Evolutionary conservation across 2,329 filamentous ascomycete genomes (phyloP), one percentile per base, ranked within the genome.

Genomic region (Niveomyces coronatus): DNA sequence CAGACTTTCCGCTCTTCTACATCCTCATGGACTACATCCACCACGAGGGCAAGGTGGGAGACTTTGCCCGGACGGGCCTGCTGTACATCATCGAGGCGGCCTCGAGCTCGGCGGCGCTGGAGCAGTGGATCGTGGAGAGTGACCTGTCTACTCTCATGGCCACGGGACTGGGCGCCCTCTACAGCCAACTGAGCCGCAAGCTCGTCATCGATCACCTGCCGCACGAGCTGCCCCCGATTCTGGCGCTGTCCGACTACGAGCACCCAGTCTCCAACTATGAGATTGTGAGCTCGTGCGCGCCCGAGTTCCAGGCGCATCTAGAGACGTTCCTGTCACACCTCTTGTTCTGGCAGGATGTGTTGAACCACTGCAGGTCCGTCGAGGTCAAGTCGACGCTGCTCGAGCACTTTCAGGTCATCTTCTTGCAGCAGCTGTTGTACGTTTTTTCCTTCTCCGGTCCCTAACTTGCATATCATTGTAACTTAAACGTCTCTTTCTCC

Each of bases 121-220:
- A 98, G 62, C 84, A 86, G 52, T 98, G 91, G 91, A 85, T 98
- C 46, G 86, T 96, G 32, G 88, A 94, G 55, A 95, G 89, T 57
- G 91, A 98, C 56, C 68, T 98, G 37, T 91, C 91, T 10, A 96
- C 91, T 0, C 68, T 96, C 46, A 96, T 98, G 91, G 91, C 91
- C 4, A 96, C 87, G 0, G 91, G 91, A 1, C 64, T 98, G 1
- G 91, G 91, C 13, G 91, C 74, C 69, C 53, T 81, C 32, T 76
- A 79, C 55, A 77, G 71, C 49, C 74, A 79, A 49, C 62, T 79
- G 44, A 79, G 75, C 49, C 77, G 83, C 44, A 87, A 94, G 63
- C 68, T 93, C 43, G 83, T 89, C 37, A 81, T 94, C 46, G 72
- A 87, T 44, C 78, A 88, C 55, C 71, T 76, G n/a, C 63, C 77